Evolutionary conservation across 176 grass and related monocot genomes (phyloP).

Genomic region (Aegilops sharonensis): DNA sequence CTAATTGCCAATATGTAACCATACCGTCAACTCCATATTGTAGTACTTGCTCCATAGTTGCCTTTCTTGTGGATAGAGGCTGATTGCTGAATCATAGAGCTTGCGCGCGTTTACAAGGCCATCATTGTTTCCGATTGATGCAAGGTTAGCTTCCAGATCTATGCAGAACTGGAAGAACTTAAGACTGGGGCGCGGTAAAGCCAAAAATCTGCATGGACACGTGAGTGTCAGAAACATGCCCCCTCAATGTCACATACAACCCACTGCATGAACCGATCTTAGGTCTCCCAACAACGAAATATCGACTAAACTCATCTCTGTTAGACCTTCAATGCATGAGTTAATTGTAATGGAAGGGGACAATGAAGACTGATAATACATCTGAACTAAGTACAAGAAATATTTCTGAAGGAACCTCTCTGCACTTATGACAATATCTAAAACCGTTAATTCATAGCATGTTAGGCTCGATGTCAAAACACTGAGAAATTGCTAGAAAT

Average conservation of each 20-base stretch:
- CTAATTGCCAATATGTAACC: neutral
- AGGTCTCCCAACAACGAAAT: neutral
- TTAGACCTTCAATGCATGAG: neutral
- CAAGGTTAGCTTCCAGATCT: constrained; percentile 58
- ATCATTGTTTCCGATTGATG: constrained; percentile 28
- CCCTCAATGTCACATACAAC: neutral
- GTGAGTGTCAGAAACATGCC: constrained; percentile 5
- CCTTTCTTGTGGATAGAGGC: constrained; percentile 46
- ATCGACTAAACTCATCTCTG: neutral
- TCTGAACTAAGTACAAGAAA: neutral
- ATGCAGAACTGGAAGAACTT: constrained; percentile 65
- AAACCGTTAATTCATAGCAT: neutral
- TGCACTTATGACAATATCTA: neutral
- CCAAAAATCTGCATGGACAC: constrained; percentile 43
- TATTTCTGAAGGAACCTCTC: neutral
- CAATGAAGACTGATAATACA: neutral
- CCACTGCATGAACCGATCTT: neutral
- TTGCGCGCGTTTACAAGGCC: constrained; percentile 34
- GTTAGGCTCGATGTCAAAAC: neutral
- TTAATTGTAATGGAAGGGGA: neutral
- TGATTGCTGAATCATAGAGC: constrained; percentile 53
- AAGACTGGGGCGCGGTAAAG: constrained; percentile 59
- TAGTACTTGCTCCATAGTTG: constrained; percentile 68
- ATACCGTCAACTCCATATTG: constrained; percentile 59
- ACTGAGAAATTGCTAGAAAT: neutral